These are phyloP conservation scores for Solidago caesia DNA, from an alignment of 129 eudicot species.

Conservation along the genomic window DNA sequence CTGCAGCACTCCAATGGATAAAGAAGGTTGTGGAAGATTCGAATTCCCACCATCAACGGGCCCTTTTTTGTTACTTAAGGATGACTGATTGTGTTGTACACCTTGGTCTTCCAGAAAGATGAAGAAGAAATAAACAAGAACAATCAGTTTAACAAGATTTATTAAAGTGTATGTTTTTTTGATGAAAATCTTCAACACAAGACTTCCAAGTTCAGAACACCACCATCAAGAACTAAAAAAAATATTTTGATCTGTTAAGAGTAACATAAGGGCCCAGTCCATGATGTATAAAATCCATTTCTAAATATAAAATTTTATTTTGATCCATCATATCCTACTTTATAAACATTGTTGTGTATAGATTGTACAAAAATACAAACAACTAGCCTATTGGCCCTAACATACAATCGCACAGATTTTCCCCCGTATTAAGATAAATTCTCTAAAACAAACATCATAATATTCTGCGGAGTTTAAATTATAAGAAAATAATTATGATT, in stretches of 20 bases:
- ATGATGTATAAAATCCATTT: too few species aligned
- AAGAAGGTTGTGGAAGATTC: slow-evolving; percentile 44
- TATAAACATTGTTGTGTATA: slow-evolving; percentile 1
- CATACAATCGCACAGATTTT: too few species aligned
- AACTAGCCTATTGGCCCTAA: not conserved
- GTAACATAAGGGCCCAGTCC: too few species aligned
- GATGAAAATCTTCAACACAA: not conserved
- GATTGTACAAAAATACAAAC: not conserved
- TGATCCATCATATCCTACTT: not conserved
- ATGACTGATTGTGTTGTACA: slow-evolving; percentile 32
- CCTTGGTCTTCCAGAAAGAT: slow-evolving; percentile 31
- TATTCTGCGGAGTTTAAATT: not conserved
- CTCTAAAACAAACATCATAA: not conserved
- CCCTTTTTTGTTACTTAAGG: slow-evolving; percentile 41
- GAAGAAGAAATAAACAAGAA: slow-evolving; percentile 2
- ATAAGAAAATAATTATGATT: not conserved
- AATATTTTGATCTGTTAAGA: too few species aligned
- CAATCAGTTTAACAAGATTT: slow-evolving; percentile 17
- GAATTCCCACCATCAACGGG: slow-evolving; percentile 48
- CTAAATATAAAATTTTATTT: not conserved
- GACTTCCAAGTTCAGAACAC: not conserved
- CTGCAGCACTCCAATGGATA: slow-evolving; percentile 67
- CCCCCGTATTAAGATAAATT: not conserved
- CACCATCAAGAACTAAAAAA: not conserved
- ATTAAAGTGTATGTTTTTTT: not conserved